phyloP scores from a whole-genome alignment of 2,329 filamentous ascomycete species.

The Venturia pyrina region DNA sequence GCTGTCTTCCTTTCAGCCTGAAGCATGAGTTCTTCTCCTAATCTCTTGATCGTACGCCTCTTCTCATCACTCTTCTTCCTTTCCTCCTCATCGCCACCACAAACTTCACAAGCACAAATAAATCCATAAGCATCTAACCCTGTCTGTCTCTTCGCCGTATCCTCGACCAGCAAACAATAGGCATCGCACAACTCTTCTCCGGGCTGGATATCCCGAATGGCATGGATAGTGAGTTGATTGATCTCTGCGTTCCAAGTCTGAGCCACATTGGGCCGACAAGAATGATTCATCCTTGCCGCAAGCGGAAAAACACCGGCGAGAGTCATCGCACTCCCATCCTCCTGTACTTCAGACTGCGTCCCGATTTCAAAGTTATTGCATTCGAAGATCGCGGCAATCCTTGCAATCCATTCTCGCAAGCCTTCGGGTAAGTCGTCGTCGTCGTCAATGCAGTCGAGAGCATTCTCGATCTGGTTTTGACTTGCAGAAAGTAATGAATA shows the following conservation, averaged over 20 bases:
- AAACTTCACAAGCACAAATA: constrained; percentile 22
- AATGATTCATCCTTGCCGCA: constrained; percentile 10
- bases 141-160: constrained; percentile 17
- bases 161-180: constrained; percentile 4
- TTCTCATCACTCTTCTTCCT: constrained; percentile 4
- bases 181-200: constrained; percentile 12
- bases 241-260: constrained; percentile 5
- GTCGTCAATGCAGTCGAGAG: constrained; percentile 9
- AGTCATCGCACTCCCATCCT: background rate
- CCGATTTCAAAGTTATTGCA: constrained; percentile 9
- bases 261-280: constrained; percentile 11
- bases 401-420: constrained; percentile 4
- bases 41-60: constrained; percentile 13
- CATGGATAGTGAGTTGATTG: constrained; percentile 8
- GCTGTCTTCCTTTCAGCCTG: constrained; percentile 18
- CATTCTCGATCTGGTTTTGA: constrained; percentile 6
- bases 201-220: constrained; percentile 3
- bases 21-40: constrained; percentile 13
- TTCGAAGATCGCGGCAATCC: constrained; percentile 6
- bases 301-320: constrained; percentile 9
- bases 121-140: constrained; percentile 20
- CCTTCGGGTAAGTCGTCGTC: constrained; percentile 5
- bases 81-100: constrained; percentile 6
- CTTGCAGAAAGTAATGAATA: constrained; percentile 6
- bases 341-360: background rate